Base-by-base conservation (phyloP, 2,329 filamentous ascomycete species). In the Fusarium sp. region DNA sequence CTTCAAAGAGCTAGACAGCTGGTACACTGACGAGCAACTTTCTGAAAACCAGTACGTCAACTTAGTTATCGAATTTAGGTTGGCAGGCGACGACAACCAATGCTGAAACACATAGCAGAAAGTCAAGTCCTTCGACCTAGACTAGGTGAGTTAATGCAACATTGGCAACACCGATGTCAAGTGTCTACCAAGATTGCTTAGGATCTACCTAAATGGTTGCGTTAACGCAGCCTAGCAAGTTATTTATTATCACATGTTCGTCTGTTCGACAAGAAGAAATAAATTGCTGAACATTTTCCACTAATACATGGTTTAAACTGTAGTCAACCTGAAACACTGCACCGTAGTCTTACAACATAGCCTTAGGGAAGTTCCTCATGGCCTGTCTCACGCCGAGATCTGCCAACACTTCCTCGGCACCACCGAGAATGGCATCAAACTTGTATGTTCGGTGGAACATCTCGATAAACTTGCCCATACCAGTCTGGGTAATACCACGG, bases 361-460 rank as follows among this genome's bases (percentile, higher is more conserved):
- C 90, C 84, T 95, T 95, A 35, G 94, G 94, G 86, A 97, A 95
- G 73, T 90, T 88, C 82, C 91, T 93, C 86, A 96, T 91, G 28
- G 94, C 94, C 83, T 97, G 94, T 72, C 93, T 87, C 3, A 97
- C 93, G 14, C 93, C 94, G 60, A 97, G 81, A 82, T 97, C 94
- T 10, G 88, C 92, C 65, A 97, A 80, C 67, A 97, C 91, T 84
- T 97, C 94, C 82, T 97, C 94, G 3, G 93, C 92, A 16, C 94
- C 94, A 65, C 94, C 94, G 31, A 95, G 82, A 65, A 93, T 93
- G 28, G 91, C 88, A 80, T 93, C 91, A 63, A 93, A 96, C 84
- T 96, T 96, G 83, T 95, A 93, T 5, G 91, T 94, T 51, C 93
- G 87, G 81, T 95, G 90, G 84, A 96, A 96, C 87, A 93, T 92